Percentiles rank a stretch among this genome's conserved stretches.
phyloP scores from a whole-genome alignment of 257 asterid genomes.

The Primulina tabacum region DNA sequence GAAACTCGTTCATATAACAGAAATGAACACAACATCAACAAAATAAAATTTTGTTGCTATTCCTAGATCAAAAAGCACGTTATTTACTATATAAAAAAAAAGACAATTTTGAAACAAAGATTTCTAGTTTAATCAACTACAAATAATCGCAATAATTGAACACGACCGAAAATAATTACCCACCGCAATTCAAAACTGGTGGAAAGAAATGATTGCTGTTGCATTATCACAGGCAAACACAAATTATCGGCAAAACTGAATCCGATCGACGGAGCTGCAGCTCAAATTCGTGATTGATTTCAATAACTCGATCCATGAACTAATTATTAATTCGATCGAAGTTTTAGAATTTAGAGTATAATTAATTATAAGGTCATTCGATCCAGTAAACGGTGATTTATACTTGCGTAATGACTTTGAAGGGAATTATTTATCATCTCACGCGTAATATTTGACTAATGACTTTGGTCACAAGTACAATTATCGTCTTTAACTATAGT shows the following conservation, averaged over 20 bases:
- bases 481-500: too few species aligned
- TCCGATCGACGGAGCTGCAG: constrained; percentile 32
- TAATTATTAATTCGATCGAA: too few species aligned
- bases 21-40: background rate
- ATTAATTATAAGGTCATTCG: too few species aligned
- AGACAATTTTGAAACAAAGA: too few species aligned
- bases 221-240: constrained; percentile 2
- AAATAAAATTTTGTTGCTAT: background rate
- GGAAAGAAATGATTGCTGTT: constrained; percentile 11
- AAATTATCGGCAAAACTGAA: background rate
- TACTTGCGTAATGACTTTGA: too few species aligned
- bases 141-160: background rate
- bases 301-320: background rate
- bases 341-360: too few species aligned
- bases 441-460: too few species aligned
- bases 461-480: too few species aligned
- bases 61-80: background rate
- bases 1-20: background rate
- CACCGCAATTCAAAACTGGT: constrained; percentile 1
- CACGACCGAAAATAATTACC: background rate
- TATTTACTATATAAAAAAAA: too few species aligned
- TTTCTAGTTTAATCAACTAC: too few species aligned
- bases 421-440: too few species aligned
- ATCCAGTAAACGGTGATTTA: too few species aligned
- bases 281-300: background rate